Evolutionary conservation across 2,329 filamentous ascomycete species (phyloP).

Genomic region (Pseudogymnoascus sp.): DNA sequence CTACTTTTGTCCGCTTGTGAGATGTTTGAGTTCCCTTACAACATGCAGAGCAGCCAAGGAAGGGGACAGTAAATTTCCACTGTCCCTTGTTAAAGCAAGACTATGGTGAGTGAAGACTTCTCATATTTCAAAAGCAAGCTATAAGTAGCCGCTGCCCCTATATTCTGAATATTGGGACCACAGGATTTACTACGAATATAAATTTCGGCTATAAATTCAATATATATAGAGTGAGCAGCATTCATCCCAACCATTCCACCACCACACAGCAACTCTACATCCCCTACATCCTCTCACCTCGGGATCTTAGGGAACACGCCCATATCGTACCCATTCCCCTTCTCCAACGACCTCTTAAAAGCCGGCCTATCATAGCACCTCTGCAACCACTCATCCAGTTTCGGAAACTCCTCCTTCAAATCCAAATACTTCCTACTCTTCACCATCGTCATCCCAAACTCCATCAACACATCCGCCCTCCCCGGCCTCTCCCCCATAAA

Average conservation of each 20-base stretch:
- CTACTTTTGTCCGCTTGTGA: background rate
- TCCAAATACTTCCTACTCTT: constrained; percentile 26
- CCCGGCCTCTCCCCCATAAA: constrained; percentile 28
- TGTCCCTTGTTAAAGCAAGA: background rate
- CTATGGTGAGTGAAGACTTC: background rate
- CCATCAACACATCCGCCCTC: constrained; percentile 29
- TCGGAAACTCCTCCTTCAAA: constrained; percentile 27
- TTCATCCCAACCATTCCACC: background rate
- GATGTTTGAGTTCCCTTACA: background rate
- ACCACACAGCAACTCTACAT: background rate
- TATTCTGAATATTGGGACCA: background rate
- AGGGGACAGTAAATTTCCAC: background rate
- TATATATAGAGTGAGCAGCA: background rate
- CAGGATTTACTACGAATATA: background rate
- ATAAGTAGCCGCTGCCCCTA: background rate
- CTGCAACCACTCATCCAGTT: constrained; percentile 26
- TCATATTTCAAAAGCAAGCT: background rate
- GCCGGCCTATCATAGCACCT: constrained; percentile 24
- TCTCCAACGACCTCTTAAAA: constrained; percentile 27
- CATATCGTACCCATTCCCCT: constrained; percentile 28
- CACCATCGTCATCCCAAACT: constrained; percentile 29
- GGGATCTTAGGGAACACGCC: constrained; percentile 11
- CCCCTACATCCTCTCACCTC: background rate
- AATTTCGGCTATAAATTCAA: background rate
- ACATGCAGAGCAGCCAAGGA: background rate